Conservation (phyloP, 2,329 filamentous ascomycete species). For the Nigrospora sphaerica region DNA sequence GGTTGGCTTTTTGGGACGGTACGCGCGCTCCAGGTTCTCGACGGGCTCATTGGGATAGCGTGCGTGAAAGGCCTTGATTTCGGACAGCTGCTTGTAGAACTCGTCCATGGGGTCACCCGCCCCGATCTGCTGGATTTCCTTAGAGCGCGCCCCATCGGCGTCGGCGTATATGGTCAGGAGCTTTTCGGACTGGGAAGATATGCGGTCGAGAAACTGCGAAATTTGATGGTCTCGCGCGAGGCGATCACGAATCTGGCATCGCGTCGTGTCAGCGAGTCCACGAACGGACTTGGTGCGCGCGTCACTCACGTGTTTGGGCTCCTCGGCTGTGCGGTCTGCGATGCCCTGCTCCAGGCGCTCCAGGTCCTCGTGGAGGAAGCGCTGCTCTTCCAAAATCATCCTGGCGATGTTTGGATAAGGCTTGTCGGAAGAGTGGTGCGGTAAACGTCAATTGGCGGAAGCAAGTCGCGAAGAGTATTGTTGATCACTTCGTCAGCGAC, state of each 20-base stretch:
- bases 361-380: slow-evolving; percentile 90
- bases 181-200: slow-evolving; percentile 76
- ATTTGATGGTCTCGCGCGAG: slow-evolving; percentile 91
- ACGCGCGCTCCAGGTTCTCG: slow-evolving; percentile 89
- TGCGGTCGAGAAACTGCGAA: slow-evolving; percentile 75
- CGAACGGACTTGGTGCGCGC: no score
- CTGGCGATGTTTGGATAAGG: slow-evolving; percentile 7
- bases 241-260: slow-evolving; percentile 70
- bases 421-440: no score
- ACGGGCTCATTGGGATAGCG: slow-evolving; percentile 91
- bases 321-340: slow-evolving; percentile 79
- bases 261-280: background rate
- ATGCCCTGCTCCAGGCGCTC: slow-evolving; percentile 94
- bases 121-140: slow-evolving; percentile 78
- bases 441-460: no score
- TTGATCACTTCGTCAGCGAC: no score
- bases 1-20: slow-evolving; percentile 61
- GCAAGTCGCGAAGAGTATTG: no score
- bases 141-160: slow-evolving; percentile 60
- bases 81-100: slow-evolving; percentile 79
- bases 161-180: slow-evolving; percentile 82
- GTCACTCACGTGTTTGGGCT: slow-evolving; percentile 72
- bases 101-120: slow-evolving; percentile 82
- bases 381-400: slow-evolving; percentile 88
- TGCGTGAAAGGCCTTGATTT: slow-evolving; percentile 81